Evolutionary conservation across 164 flowering plant species (phyloP).

Genomic region (Berberis vulgaris): DNA sequence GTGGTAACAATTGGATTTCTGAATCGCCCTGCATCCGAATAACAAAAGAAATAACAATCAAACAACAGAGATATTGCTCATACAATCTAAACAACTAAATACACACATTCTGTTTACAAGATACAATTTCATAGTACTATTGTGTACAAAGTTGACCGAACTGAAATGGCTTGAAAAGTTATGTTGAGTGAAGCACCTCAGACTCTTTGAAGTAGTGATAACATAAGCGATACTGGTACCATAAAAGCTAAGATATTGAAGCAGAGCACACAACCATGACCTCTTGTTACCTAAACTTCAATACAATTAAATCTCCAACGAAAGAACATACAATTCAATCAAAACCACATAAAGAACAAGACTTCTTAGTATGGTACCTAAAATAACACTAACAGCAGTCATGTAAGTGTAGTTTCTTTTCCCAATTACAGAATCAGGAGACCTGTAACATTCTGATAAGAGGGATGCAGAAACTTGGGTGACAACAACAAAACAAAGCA

Average conservation of each 20-base stretch:
- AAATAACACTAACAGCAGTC: no score
- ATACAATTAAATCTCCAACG: background rate
- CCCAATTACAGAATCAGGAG: no score
- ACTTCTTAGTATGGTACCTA: no score
- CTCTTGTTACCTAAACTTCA: conserved; percentile 27
- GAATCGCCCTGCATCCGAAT: conserved; percentile 52
- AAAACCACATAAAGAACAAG: no score
- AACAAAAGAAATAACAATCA: background rate
- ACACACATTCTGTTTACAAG: background rate
- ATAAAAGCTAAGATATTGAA: conserved; percentile 36
- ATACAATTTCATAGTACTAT: background rate
- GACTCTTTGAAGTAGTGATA: conserved; percentile 26
- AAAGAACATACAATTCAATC: no score
- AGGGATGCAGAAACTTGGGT: no score
- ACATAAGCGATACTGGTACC: conserved; percentile 28
- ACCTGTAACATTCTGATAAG: no score
- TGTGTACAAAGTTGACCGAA: background rate
- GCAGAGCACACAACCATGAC: conserved; percentile 39
- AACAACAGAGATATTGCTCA: background rate
- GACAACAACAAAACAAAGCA: no score
- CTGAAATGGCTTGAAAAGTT: background rate
- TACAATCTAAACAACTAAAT: background rate
- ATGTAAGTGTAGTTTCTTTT: no score
- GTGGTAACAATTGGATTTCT: conserved; percentile 65
- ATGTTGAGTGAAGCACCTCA: conserved; percentile 22